Percentiles rank a stretch among this genome's conserved stretches.
Evolutionary conservation across 2,329 filamentous ascomycete species (phyloP).

Genomic region (Daldinia sp.): DNA sequence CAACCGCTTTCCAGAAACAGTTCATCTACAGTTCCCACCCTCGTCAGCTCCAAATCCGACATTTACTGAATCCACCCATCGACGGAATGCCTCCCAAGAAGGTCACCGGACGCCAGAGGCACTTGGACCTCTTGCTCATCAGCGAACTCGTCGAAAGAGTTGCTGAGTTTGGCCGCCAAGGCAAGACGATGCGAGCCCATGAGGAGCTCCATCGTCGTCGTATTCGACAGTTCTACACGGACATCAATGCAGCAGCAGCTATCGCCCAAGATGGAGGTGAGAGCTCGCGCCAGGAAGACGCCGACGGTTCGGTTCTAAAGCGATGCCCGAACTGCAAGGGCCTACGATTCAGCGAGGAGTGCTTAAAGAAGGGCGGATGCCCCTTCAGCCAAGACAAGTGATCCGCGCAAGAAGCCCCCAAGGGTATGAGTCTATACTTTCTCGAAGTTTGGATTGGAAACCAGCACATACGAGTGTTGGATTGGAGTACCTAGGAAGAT

Average conservation of each 20-base stretch:
- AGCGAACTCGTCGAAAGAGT: neutral
- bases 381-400: neutral
- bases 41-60: neutral
- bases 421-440: too few species aligned
- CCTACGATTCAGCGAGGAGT: neutral
- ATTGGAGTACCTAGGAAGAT: neutral
- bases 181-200: neutral
- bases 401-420: neutral
- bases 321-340: neutral
- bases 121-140: conserved; percentile 3
- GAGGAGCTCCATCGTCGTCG: neutral
- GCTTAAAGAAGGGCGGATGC: conserved; percentile 15
- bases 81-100: neutral
- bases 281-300: neutral
- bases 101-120: neutral
- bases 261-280: neutral
- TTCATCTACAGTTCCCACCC: too few species aligned
- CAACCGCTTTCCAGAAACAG: neutral
- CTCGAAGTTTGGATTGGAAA: neutral
- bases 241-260: neutral
- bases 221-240: neutral
- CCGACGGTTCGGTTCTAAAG: neutral
- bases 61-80: neutral
- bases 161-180: neutral
- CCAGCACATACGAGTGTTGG: neutral